These are phyloP conservation scores for Ophiosphaerella narmari DNA, from an alignment of 2,329 filamentous ascomycete species.

Conservation along the genomic window DNA sequence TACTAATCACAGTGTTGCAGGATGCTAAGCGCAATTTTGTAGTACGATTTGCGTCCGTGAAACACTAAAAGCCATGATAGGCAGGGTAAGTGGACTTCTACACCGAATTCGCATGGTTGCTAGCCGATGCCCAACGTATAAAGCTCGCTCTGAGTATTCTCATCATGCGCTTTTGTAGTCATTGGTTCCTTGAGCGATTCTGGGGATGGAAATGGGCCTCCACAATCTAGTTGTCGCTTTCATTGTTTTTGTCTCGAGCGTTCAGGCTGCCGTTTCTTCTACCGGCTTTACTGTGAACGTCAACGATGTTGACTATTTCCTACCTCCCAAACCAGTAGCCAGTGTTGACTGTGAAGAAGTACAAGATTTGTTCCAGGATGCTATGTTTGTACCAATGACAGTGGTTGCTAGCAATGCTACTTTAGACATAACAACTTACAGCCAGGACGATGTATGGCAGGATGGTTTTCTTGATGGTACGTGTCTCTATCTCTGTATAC, in stretches of 20 bases:
- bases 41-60: no score
- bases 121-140: not conserved
- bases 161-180: not conserved
- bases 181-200: not conserved
- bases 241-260: conserved; percentile 6
- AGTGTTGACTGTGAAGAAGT: conserved; percentile 33
- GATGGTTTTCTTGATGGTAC: conserved; percentile 45
- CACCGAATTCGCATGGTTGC: not conserved
- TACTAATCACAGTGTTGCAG: not conserved
- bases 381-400: conserved; percentile 46
- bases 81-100: not conserved
- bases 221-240: conserved; percentile 6
- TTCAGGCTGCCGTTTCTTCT: conserved; percentile 28
- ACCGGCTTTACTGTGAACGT: conserved; percentile 50
- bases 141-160: not conserved
- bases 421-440: conserved; percentile 32
- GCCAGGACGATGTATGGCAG: conserved; percentile 50
- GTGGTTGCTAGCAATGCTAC: conserved; percentile 36
- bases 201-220: conserved; percentile 13
- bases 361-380: conserved; percentile 20
- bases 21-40: not conserved
- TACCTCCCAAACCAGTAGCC: conserved; percentile 45
- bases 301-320: conserved; percentile 47
- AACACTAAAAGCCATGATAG: not conserved
- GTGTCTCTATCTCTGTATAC: not conserved